Evolutionary conservation across 2,329 filamentous ascomycete species (phyloP), one percentile per base, ranked within the genome.

Genomic region (Escovopsis sp.): DNA sequence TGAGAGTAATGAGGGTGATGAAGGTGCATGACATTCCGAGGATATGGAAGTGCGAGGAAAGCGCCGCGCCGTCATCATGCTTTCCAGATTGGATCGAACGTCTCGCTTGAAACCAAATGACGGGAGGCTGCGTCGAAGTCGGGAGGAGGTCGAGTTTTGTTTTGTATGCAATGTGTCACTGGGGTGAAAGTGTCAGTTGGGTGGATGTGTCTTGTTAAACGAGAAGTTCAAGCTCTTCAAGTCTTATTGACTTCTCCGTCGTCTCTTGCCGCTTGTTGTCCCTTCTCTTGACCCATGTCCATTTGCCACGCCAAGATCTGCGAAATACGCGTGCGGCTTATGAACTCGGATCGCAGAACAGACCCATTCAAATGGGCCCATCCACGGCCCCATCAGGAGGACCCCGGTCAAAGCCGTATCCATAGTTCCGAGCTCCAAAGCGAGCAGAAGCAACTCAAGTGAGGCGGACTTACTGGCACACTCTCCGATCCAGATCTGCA

Each of bases 401-500:
- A 23, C 15, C 35, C 35, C 18, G 15, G 18, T 37, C 23, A 15
- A 37, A 23, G 35, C 23, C 35, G 18, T 23, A 18, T 19, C 23
- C 35, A 37, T 6, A 28, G 26, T 39, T 19, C 26, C 23, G 37
- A 26, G 28, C 28, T 32, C 11, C 28, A 32, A 32, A 32, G 3
- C 28, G 28, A 32, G 28, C 23, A 23, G 23, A 23, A 23, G 23
- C 23, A 3, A 5, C 19, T 39, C 38, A 34, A 15, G 26, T 18
- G 26, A 36, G 40, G 42, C 33, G 41, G 33, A 44, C 45, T 46
- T 39, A 46, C 23, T 23, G 23, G 23, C 23, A 6, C 45, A 39
- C 42, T 46, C 41, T 46, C 39, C 39, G 45, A 44, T 46, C 45
- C 42, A 46, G 42, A 41, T 46, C 45, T 46, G 42, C 34, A 46